Conservation (phyloP, 768 basidiomycete species). For the Gautieria morchelliformis region DNA sequence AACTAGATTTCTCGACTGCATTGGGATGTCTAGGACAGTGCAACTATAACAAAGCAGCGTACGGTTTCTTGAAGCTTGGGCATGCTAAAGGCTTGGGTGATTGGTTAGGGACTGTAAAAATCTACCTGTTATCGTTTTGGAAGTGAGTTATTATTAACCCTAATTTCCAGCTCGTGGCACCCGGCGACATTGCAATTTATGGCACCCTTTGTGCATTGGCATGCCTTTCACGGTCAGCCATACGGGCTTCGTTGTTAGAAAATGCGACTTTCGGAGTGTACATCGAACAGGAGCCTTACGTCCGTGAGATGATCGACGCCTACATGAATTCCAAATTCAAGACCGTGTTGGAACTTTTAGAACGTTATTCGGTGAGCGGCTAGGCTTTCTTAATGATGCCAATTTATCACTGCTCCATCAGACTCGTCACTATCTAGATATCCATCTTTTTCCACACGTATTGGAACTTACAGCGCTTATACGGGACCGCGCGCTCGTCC, state of each 20-base stretch:
- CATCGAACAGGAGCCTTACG: conserved; percentile 79
- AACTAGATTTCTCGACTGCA: conserved; percentile 74
- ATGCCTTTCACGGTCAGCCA: conserved; percentile 55
- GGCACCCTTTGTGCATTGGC: conserved; percentile 79
- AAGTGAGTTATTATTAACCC: not conserved
- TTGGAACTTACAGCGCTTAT: conserved; percentile 55
- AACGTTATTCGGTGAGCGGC: conserved; percentile 53
- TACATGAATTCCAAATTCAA: conserved; percentile 87
- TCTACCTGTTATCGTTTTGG: conserved; percentile 6
- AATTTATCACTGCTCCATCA: conserved; percentile 19
- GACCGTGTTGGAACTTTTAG: conserved; percentile 64
- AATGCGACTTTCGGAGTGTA: conserved; percentile 64
- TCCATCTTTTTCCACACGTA: conserved; percentile 67
- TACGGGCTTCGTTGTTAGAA: conserved; percentile 59
- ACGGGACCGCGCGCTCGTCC: conserved; percentile 65
- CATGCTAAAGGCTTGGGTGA: conserved; percentile 57
- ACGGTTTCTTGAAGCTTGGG: conserved; percentile 59
- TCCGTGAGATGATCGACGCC: conserved; percentile 77
- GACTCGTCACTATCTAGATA: conserved; percentile 71
- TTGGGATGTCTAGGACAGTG: conserved; percentile 64
- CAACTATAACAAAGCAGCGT: conserved; percentile 75
- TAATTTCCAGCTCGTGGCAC: conserved; percentile 51
- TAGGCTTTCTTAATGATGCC: not conserved
- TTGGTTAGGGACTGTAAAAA: conserved; percentile 61
- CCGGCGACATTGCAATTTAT: conserved; percentile 81